phyloP scores from a whole-genome alignment of 73 alveolate species.

The Paramecium biaurelia region DNA sequence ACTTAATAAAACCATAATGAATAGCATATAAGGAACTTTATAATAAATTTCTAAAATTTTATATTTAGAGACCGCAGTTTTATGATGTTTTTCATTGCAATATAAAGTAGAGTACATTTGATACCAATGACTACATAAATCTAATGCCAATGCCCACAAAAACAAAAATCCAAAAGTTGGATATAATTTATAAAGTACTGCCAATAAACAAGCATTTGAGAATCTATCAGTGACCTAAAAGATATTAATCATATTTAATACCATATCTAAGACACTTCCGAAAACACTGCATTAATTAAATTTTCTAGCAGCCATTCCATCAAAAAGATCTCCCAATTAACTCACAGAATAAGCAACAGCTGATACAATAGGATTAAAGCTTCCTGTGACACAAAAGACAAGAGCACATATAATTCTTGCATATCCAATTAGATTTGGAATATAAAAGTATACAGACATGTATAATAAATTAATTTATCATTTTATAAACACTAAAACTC shows the following conservation, averaged over 20 bases:
- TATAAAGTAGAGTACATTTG: slow-evolving; percentile 54
- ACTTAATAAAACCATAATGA: slow-evolving; percentile 46
- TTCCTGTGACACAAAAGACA: slow-evolving; percentile 14
- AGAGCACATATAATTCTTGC: slow-evolving; percentile 39
- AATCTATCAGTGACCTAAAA: slow-evolving; percentile 58
- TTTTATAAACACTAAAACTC: background rate
- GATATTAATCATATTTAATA: background rate
- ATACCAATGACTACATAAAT: slow-evolving; percentile 65
- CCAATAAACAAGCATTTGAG: slow-evolving; percentile 55
- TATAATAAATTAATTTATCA: background rate
- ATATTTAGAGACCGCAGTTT: slow-evolving; percentile 50
- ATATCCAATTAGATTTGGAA: slow-evolving; percentile 51
- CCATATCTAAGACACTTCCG: slow-evolving; percentile 67
- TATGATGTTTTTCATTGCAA: slow-evolving; percentile 64
- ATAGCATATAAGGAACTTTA: slow-evolving; percentile 34
- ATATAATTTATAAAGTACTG: slow-evolving; percentile 48
- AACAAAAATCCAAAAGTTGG: slow-evolving; percentile 50
- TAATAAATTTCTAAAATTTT: slow-evolving; percentile 51
- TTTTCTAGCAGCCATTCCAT: slow-evolving; percentile 67
- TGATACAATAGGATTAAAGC: slow-evolving; percentile 6
- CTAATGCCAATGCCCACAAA: slow-evolving; percentile 60
- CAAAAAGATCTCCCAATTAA: slow-evolving; percentile 52
- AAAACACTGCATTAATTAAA: slow-evolving; percentile 49
- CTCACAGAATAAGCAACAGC: slow-evolving; percentile 58
- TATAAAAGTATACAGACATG: slow-evolving; percentile 33